Evolutionary conservation across 169 alveolate species (phyloP), one percentile per base, ranked within the genome.

Genomic region (Neospora caninum): DNA sequence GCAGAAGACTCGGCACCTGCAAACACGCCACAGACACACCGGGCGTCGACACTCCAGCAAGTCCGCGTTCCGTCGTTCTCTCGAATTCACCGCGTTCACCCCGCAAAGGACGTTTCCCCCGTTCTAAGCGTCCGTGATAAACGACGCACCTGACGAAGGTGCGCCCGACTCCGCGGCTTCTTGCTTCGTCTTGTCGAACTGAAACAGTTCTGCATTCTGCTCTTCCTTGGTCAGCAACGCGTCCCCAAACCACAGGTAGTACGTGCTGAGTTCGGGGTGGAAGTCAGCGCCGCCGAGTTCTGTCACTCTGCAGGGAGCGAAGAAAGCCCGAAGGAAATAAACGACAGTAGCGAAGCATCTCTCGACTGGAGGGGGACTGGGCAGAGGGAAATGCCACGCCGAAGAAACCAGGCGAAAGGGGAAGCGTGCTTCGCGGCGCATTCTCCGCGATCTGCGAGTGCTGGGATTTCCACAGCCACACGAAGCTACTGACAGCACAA

Each of bases 211-310:
- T 27, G 87, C 73, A 31, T 91, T 54, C 93, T 91, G 93, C 73
- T 91, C 93, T 67, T 91, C 93, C 73, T 91, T 91, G n/a, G 88
- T 64, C 53, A 91, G 88, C 38, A 91, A 87, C 34, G 88, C 42
- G 67, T 91, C 93, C 18, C 93, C 93, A 36, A 73, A 91, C 93
- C 93, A 91, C 41, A 91, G 73, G 36, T 91, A 91, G 73, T 16
- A 91, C 87, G 78, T n/a, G 69, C 89, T 43, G 88, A 91, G 29
- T 20, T 67, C 84, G 38, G 87, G 69, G 88, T 91, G 88, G 73
- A 87, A 87, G 36, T 87, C 92, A 9, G 73, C 29, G 42, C 80
- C 42, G 31, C 43, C 80, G n/a, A 54, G 42, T n/a, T 87, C 92
- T 0, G 73, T 27, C 38, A 87, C 80, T 34, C 92, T 87, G 92